Base-by-base conservation (phyloP, 257 asterid species). In the Linderniella brevidens region DNA sequence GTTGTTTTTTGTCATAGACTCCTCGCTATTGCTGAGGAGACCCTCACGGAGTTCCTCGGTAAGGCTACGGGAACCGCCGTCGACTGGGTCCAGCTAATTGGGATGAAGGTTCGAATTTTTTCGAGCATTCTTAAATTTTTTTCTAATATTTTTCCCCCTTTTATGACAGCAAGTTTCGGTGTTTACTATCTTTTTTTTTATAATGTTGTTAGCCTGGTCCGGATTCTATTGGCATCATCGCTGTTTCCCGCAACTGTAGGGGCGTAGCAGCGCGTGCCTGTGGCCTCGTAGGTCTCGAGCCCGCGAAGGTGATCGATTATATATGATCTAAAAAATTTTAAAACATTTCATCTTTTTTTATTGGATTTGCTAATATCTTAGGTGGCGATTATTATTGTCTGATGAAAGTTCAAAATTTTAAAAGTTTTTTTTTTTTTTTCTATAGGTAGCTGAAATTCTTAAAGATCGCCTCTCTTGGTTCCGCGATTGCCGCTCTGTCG, bases 51-150 rank as follows among this genome's bases (percentile, higher is more conserved):
- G 93, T 90, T 90, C 82, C 99, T 85, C 59, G 82, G 86, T 10
- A 90, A 90, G 92, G 99, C 99, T 65, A 90, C 99, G 45, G 96
- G 99, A 77, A 90, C 96, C 71, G 94, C 96, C 81, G 96, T 85
- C 75, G 79, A 90, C 75, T 90, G 99, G 98, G 99, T 85, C 50
- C 94, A 81, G 80, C 71, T 90, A 94, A 81, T 85, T 77, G 96
- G 99, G 92, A 85, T 90, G 99, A 90, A 90, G 99, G 99, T 85
- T 41, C 37, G 9, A n/a, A 8, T 13, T 42, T 18, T 11, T 13
- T 10, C 3, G 10, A 4, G 17, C 53, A 16, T 40, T 9, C 8
- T 9, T 11, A 43, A 29, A n/a, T n/a, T 39, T 61, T 38, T 13
- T 40, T 17, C 35, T 29, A 10, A 6, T 17, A 14, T 9, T 8